Conservation (phyloP, 2,329 filamentous ascomycete species). For the Raffaelea albimanens region DNA sequence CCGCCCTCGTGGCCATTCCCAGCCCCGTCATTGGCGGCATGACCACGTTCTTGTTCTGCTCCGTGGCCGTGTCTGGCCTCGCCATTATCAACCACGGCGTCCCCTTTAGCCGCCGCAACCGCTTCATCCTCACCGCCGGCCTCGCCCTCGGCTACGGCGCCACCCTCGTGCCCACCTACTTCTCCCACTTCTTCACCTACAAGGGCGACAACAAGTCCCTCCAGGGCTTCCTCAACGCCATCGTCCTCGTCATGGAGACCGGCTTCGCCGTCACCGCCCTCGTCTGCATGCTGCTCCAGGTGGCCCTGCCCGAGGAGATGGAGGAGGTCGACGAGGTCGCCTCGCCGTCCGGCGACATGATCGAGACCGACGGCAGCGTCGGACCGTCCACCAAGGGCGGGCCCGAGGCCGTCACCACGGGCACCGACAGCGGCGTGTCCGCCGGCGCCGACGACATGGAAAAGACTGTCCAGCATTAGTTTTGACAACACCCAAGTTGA, state of each 20-base stretch:
- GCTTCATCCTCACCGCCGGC: constrained; percentile 71
- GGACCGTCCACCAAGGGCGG: neutral
- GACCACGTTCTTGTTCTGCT: constrained; percentile 72
- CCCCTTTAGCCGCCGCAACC: constrained; percentile 67
- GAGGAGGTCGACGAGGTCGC: constrained; percentile 49
- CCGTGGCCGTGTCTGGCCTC: constrained; percentile 69
- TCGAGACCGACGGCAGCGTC: constrained; percentile 4
- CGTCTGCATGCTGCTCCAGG: constrained; percentile 62
- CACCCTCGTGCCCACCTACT: constrained; percentile 58
- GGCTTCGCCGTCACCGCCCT: constrained; percentile 69
- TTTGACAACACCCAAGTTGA: too few species aligned
- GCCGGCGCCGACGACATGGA: neutral
- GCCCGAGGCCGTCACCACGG: neutral
- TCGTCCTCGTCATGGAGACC: constrained; percentile 63
- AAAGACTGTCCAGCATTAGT: neutral
- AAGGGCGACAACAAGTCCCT: constrained; percentile 56
- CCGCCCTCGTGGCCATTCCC: constrained; percentile 68
- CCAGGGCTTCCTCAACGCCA: constrained; percentile 65
- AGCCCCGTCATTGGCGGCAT: constrained; percentile 56
- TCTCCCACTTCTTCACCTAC: constrained; percentile 64
- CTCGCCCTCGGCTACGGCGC: constrained; percentile 65
- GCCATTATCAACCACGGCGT: constrained; percentile 62
- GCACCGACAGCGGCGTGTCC: neutral
- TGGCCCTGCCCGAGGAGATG: constrained; percentile 64
- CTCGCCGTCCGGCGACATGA: constrained; percentile 4